phyloP scores from a whole-genome alignment of 2,329 filamentous ascomycete species.

The Trichocomaceae sp. region DNA sequence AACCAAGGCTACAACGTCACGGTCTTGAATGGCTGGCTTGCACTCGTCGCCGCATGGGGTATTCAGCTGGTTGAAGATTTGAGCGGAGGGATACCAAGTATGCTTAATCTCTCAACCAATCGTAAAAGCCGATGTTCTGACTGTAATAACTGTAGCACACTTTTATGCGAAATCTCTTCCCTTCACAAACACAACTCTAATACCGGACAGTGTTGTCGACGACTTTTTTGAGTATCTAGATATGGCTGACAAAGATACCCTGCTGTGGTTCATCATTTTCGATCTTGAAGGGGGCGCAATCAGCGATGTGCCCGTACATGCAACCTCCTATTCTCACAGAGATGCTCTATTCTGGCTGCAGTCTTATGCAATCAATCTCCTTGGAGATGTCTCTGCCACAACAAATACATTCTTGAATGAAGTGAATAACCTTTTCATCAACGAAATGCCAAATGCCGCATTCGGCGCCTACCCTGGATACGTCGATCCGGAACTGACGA shows the following conservation, averaged over 20 bases:
- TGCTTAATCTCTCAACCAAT: conserved; percentile 15
- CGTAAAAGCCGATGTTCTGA: neutral
- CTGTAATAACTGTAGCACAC: neutral
- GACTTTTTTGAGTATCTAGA: conserved; percentile 52
- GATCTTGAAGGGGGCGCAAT: conserved; percentile 56
- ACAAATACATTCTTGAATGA: conserved; percentile 48
- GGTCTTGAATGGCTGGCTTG: conserved; percentile 26
- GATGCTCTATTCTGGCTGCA: conserved; percentile 60
- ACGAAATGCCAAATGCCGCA: conserved; percentile 28
- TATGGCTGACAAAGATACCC: conserved; percentile 43
- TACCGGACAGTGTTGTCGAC: conserved; percentile 42
- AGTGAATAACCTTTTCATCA: conserved; percentile 37
- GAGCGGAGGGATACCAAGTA: conserved; percentile 37
- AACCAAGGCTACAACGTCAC: conserved; percentile 17
- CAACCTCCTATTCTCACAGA: conserved; percentile 58
- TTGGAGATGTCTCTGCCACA: conserved; percentile 38
- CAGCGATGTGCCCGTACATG: conserved; percentile 49
- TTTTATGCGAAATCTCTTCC: conserved; percentile 56
- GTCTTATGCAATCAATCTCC: conserved; percentile 49
- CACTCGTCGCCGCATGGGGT: conserved; percentile 21
- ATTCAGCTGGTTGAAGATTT: conserved; percentile 22
- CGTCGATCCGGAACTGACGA: conserved; percentile 47
- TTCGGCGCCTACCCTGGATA: conserved; percentile 58
- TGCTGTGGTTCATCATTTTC: conserved; percentile 58
- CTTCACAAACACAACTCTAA: conserved; percentile 45